Evolutionary conservation across 257 asterid genomes (phyloP).

Genomic region (Jacaranda copaia): DNA sequence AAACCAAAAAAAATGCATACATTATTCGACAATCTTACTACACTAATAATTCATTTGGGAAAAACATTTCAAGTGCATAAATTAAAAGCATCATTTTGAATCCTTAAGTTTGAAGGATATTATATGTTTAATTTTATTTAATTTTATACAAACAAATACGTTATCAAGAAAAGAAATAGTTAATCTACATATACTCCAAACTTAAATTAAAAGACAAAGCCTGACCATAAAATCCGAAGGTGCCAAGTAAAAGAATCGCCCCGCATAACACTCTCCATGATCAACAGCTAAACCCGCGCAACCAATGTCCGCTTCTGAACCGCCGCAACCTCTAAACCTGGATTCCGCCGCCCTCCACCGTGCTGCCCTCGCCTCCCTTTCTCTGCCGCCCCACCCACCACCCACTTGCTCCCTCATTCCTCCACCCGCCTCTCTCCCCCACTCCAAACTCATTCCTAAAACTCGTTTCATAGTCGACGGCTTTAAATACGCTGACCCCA

Average conservation of each 20-base stretch:
- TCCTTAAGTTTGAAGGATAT: too few species aligned
- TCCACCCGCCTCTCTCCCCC: constrained; percentile 60
- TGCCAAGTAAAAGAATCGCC: not conserved
- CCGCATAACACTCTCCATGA: not conserved
- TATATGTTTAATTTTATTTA: too few species aligned
- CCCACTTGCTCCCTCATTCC: constrained; percentile 49
- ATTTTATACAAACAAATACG: too few species aligned
- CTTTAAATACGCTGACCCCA: constrained; percentile 65
- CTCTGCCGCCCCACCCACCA: constrained; percentile 49
- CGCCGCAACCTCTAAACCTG: constrained; percentile 53
- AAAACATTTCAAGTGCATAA: too few species aligned
- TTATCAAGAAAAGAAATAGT: too few species aligned
- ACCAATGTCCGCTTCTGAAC: constrained; percentile 54
- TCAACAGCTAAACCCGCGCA: constrained; percentile 32
- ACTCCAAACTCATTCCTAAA: constrained; percentile 74
- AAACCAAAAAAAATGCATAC: too few species aligned
- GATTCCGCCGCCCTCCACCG: constrained; percentile 60
- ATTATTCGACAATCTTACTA: too few species aligned
- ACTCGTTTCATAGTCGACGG: constrained; percentile 91
- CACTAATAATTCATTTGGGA: too few species aligned
- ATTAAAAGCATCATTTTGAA: too few species aligned
- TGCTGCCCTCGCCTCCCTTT: constrained; percentile 57
- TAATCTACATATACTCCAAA: too few species aligned
- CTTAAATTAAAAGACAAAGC: too few species aligned
- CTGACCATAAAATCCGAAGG: not conserved